Evolutionary conservation across 2,329 filamentous ascomycete species (phyloP).

Genomic region (Colletotrichum echinochloae): DNA sequence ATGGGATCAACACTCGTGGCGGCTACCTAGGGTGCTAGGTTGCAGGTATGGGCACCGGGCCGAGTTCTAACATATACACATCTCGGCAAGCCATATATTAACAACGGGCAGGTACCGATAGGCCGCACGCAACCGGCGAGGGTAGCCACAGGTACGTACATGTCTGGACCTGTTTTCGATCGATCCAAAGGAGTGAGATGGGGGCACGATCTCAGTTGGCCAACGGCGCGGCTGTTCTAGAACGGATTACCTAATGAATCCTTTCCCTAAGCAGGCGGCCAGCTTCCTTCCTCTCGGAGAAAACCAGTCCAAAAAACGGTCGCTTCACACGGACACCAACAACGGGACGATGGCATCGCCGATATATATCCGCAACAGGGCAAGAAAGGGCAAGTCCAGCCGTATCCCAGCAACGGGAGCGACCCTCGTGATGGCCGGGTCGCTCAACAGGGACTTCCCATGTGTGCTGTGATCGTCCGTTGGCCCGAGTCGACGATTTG

Average conservation of each 20-base stretch:
- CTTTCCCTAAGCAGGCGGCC: too few relatives aligned
- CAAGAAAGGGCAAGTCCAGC: not conserved
- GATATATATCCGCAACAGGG: not conserved
- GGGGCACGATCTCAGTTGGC: not conserved
- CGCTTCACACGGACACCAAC: not conserved
- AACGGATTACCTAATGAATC: not conserved
- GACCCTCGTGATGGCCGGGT: not conserved
- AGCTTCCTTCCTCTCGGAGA: too few relatives aligned
- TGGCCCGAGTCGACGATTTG: not conserved
- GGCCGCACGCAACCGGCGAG: not conserved
- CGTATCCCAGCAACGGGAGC: conserved; percentile 8
- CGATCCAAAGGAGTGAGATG: not conserved
- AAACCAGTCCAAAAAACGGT: too few relatives aligned
- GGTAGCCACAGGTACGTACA: not conserved
- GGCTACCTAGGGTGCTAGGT: too few relatives aligned
- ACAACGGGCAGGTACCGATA: not conserved
- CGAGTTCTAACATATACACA: not conserved
- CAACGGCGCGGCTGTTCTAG: not conserved
- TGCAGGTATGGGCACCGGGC: too few relatives aligned
- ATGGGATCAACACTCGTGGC: too few relatives aligned
- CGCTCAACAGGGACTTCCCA: not conserved
- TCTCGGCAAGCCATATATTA: not conserved
- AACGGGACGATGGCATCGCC: not conserved
- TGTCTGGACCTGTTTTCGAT: not conserved
- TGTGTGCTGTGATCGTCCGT: not conserved